These are phyloP conservation scores for Micractinium sp. DNA, from an alignment of 139 green algal genomes.

Conservation along the genomic window DNA sequence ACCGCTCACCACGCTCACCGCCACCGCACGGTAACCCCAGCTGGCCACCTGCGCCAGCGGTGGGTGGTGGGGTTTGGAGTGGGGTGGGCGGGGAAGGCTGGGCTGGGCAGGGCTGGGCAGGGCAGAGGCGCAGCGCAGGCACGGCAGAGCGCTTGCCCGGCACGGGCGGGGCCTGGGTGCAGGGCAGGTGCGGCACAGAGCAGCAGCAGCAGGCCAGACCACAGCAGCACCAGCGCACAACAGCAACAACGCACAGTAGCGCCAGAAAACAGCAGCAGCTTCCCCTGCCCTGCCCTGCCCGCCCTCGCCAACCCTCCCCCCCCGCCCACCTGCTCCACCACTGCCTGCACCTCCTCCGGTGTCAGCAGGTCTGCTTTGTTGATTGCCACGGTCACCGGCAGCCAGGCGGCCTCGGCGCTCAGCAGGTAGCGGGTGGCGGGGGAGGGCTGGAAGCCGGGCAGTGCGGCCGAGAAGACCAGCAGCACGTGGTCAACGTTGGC, in stretches of 20 bases:
- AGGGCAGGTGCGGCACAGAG: too few species aligned
- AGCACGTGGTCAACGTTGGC: conserved; percentile 95
- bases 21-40: conserved; percentile 87
- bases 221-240: not conserved
- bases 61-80: not conserved
- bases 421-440: conserved; percentile 92
- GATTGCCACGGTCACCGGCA: conserved; percentile 88
- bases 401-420: conserved; percentile 69
- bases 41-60: conserved; percentile 42
- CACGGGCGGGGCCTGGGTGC: too few species aligned
- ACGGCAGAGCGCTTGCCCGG: too few species aligned
- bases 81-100: not conserved
- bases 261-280: not conserved
- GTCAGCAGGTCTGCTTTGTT: conserved; percentile 93
- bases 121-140: not conserved
- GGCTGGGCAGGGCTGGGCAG: not conserved
- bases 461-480: conserved; percentile 85
- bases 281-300: too few species aligned
- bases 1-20: conserved; percentile 75
- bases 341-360: conserved; percentile 37
- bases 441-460: conserved; percentile 80
- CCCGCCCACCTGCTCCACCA: conserved; percentile 48
- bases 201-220: not conserved
- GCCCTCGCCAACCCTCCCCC: not conserved
- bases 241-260: not conserved